A percentile compares a stretch with the other conserved stretches of the same genome.
These are phyloP conservation scores for Spencermartinsiella europaea DNA, from an alignment of 805 yeast genomes.

Conservation along the genomic window DNA sequence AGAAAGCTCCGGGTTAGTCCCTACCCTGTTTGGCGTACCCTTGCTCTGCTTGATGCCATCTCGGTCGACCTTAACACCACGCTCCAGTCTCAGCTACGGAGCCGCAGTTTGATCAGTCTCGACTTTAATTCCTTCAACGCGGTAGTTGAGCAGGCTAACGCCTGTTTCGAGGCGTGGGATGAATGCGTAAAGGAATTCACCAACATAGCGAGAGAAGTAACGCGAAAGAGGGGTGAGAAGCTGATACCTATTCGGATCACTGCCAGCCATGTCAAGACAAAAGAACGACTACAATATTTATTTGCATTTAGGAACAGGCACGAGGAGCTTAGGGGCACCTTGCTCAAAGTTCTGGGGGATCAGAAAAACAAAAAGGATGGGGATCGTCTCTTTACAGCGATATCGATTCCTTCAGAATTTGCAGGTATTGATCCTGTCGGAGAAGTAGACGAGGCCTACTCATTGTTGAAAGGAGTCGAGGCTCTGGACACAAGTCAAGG, in stretches of 20 bases:
- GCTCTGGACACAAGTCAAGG: constrained; percentile 34
- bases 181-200: constrained; percentile 57
- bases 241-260: constrained; percentile 59
- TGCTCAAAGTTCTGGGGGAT: constrained; percentile 26
- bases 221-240: constrained; percentile 67
- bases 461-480: constrained; percentile 35
- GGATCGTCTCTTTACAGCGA: constrained; percentile 7
- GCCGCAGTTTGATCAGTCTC: constrained; percentile 41
- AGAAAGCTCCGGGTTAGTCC: constrained; percentile 53
- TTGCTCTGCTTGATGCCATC: constrained; percentile 60
- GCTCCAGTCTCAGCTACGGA: constrained; percentile 37
- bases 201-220: constrained; percentile 63
- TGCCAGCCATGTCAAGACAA: constrained; percentile 38
- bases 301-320: constrained; percentile 49
- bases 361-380: constrained; percentile 3
- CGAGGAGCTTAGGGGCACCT: constrained; percentile 40
- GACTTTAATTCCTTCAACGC: constrained; percentile 38
- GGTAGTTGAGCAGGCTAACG: constrained; percentile 28
- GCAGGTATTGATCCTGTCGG: constrained; percentile 24
- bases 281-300: constrained; percentile 42
- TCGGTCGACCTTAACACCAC: constrained; percentile 50
- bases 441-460: constrained; percentile 41
- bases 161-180: constrained; percentile 50
- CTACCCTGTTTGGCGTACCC: constrained; percentile 62
- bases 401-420: constrained; percentile 18